Evolutionary conservation across 108 stramenopile genomes (phyloP).

Genomic region (Fragilariopsis cylindrus): DNA sequence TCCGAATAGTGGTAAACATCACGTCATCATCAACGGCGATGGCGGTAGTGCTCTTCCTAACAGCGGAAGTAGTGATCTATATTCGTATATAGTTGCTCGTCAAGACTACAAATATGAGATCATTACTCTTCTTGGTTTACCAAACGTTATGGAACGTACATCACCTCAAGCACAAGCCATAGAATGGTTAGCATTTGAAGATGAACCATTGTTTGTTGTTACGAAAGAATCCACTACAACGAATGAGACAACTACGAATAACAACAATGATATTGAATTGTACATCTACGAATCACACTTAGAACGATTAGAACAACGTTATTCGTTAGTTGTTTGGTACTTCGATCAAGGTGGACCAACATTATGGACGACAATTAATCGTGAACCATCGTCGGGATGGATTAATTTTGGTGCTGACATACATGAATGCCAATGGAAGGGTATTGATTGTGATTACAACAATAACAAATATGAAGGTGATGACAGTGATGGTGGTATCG

Average conservation of each 20-base stretch:
- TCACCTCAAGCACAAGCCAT: slow-evolving; percentile 24
- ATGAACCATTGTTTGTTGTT: slow-evolving; percentile 20
- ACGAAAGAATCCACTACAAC: not conserved
- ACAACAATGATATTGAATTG: not conserved
- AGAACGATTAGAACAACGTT: slow-evolving; percentile 20
- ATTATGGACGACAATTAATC: slow-evolving; percentile 33
- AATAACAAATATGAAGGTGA: not conserved
- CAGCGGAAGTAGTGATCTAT: not conserved
- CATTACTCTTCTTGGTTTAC: not conserved
- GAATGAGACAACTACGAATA: not conserved
- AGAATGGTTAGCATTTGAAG: slow-evolving; percentile 30
- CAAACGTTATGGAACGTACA: slow-evolving; percentile 5
- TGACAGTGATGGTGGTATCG: not conserved
- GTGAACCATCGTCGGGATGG: slow-evolving; percentile 25
- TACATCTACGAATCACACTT: not conserved
- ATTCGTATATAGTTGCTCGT: not conserved
- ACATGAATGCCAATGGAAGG: slow-evolving; percentile 39
- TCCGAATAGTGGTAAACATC: not conserved
- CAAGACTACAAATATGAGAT: slow-evolving; percentile 13
- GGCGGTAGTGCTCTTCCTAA: not conserved
- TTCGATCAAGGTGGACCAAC: slow-evolving; percentile 33
- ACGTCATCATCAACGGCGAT: not conserved
- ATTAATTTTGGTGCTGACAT: slow-evolving; percentile 20
- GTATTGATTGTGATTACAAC: slow-evolving; percentile 20
- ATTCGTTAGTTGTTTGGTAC: slow-evolving; percentile 32